Conservation (phyloP, 306 rosid genomes). For the Sesbania bispinosa region DNA sequence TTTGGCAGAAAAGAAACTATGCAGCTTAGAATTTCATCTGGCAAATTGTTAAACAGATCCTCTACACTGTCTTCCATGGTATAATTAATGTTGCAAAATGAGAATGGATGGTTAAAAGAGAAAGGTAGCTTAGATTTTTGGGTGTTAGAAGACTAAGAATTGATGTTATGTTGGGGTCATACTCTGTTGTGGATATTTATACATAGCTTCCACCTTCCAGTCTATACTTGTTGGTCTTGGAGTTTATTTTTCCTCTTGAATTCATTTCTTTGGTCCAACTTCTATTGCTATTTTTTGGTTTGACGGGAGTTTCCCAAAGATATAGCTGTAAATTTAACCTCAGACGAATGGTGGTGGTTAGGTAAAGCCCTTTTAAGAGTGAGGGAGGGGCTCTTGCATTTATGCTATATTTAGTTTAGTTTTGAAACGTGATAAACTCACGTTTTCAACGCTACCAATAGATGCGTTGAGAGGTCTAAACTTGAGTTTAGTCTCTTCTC, state of each 20-base stretch:
- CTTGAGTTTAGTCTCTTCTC: too few species aligned
- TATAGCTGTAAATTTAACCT: too few species aligned
- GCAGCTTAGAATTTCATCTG: constrained; percentile 47
- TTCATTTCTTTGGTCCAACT: not conserved
- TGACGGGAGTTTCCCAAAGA: too few species aligned
- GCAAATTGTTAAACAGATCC: constrained; percentile 22
- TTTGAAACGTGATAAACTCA: too few species aligned
- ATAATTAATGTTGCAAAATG: not conserved
- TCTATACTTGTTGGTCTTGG: not conserved
- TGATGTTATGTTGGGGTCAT: not conserved
- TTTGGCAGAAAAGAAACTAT: constrained; percentile 62
- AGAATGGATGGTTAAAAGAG: not conserved
- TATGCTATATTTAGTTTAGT: too few species aligned
- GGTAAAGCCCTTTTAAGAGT: too few species aligned
- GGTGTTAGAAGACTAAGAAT: not conserved
- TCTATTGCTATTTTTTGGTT: not conserved
- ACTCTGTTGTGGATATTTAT: not conserved
- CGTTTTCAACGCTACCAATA: too few species aligned
- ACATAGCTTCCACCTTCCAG: not conserved
- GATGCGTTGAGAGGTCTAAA: too few species aligned
- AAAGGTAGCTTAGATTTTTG: not conserved
- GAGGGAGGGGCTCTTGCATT: too few species aligned
- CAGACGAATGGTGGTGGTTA: too few species aligned
- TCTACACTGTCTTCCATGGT: constrained; percentile 22
- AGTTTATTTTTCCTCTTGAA: not conserved